These are phyloP conservation scores for Malania oleifera DNA, from an alignment of 164 flowering plant genomes.

Conservation along the genomic window DNA sequence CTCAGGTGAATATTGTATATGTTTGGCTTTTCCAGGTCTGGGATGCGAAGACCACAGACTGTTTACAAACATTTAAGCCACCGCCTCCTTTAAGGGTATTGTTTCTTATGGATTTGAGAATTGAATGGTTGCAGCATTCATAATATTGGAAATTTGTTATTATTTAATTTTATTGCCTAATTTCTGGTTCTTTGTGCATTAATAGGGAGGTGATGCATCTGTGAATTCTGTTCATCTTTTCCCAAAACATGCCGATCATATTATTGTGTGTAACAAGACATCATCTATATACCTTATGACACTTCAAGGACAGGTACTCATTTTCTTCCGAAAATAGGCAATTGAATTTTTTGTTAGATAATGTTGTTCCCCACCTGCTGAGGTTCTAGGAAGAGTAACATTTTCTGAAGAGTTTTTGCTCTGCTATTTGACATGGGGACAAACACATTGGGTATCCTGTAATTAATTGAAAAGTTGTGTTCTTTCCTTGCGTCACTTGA, in stretches of 20 bases:
- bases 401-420: neutral
- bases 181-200: slow-evolving; percentile 10
- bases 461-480: no score
- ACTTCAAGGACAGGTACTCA: slow-evolving; percentile 91
- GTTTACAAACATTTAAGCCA: slow-evolving; percentile 93
- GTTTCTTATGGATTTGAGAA: neutral
- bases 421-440: neutral
- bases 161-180: neutral
- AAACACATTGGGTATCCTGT: neutral
- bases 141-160: neutral
- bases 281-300: slow-evolving; percentile 95
- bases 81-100: slow-evolving; percentile 94
- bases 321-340: neutral
- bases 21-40: slow-evolving; percentile 60
- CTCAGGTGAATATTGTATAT: neutral
- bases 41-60: slow-evolving; percentile 88
- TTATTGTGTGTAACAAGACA: slow-evolving; percentile 94
- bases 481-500: no score
- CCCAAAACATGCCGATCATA: slow-evolving; percentile 86
- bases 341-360: neutral
- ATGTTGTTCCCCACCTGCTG: no score
- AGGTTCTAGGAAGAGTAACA: no score
- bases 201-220: slow-evolving; percentile 96
- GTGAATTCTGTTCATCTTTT: slow-evolving; percentile 91
- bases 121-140: neutral